phyloP scores from a whole-genome alignment of 495 filamentous ascomycete species.

The Talaromyces proteolyticus region DNA sequence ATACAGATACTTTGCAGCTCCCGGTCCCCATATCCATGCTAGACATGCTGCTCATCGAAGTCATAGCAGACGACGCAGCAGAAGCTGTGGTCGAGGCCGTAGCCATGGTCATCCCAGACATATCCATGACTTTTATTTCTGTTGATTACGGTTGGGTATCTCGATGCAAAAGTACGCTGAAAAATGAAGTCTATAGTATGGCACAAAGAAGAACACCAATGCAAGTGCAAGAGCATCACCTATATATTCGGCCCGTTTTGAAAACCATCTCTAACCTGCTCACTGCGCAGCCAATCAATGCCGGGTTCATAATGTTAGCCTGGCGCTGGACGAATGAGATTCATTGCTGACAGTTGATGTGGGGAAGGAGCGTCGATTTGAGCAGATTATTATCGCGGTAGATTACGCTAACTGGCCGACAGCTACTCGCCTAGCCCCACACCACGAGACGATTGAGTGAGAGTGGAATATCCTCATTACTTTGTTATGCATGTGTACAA shows the following conservation, averaged over 20 bases:
- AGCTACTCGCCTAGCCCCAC: too few species aligned
- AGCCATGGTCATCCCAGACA: constrained; percentile 13
- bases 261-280: background rate
- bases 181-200: background rate
- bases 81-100: constrained; percentile 17
- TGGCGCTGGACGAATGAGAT: background rate
- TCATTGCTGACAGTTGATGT: background rate
- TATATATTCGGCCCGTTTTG: background rate
- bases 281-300: background rate
- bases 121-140: background rate
- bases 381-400: constrained; percentile 5
- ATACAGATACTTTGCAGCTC: constrained; percentile 6
- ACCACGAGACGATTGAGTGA: too few species aligned
- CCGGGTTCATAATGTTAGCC: background rate
- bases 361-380: constrained; percentile 2
- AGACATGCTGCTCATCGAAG: background rate
- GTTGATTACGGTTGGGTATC: background rate
- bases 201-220: too few species aligned
- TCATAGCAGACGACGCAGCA: background rate
- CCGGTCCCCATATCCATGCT: constrained; percentile 7
- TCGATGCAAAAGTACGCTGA: background rate
- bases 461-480: too few species aligned
- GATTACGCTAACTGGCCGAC: too few species aligned
- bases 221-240: too few species aligned
- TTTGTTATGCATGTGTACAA: too few species aligned